phyloP scores from a whole-genome alignment of 2,329 filamentous ascomycete species.

The Colletotrichum musae region DNA sequence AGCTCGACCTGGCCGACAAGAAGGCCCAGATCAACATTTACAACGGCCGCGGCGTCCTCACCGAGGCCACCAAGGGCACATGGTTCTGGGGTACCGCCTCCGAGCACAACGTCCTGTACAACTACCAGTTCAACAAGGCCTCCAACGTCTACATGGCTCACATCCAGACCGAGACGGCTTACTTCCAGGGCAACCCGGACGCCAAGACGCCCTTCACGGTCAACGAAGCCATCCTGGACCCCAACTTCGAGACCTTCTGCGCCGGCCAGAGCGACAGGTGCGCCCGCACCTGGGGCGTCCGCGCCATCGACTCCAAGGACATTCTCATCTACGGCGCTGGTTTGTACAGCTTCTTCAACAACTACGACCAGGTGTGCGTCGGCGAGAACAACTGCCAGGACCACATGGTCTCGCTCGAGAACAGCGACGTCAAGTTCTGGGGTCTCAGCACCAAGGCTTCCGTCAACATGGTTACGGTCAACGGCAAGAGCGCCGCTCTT shows the following conservation, averaged over 20 bases:
- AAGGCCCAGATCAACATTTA: constrained; percentile 85
- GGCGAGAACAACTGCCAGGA: constrained; percentile 79
- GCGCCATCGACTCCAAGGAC: constrained; percentile 76
- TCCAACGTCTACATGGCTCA: constrained; percentile 85
- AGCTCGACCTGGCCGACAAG: constrained; percentile 81
- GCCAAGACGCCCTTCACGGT: constrained; percentile 75
- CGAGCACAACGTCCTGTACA: constrained; percentile 79
- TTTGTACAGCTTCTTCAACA: constrained; percentile 87
- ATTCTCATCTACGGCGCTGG: constrained; percentile 81
- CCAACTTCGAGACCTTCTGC: constrained; percentile 76
- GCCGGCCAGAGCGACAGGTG: constrained; percentile 60
- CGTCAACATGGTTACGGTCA: constrained; percentile 78
- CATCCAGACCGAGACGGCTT: constrained; percentile 92
- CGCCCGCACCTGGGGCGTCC: constrained; percentile 83
- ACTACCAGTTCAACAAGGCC: constrained; percentile 87
- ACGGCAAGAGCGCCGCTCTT: constrained; percentile 67
- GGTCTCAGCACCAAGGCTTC: constrained; percentile 83
- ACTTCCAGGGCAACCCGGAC: constrained; percentile 87
- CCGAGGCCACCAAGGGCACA: constrained; percentile 81
- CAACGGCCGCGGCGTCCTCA: constrained; percentile 86
- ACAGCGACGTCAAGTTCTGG: constrained; percentile 73
- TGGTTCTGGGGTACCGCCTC: constrained; percentile 87
- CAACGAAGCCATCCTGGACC: constrained; percentile 72
- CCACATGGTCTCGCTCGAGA: constrained; percentile 82
- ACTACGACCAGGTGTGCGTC: constrained; percentile 82